Percentiles rank a stretch among this genome's conserved stretches.
phyloP scores from a whole-genome alignment of 768 basidiomycete species.

The Candolleomyces eurysporus region DNA sequence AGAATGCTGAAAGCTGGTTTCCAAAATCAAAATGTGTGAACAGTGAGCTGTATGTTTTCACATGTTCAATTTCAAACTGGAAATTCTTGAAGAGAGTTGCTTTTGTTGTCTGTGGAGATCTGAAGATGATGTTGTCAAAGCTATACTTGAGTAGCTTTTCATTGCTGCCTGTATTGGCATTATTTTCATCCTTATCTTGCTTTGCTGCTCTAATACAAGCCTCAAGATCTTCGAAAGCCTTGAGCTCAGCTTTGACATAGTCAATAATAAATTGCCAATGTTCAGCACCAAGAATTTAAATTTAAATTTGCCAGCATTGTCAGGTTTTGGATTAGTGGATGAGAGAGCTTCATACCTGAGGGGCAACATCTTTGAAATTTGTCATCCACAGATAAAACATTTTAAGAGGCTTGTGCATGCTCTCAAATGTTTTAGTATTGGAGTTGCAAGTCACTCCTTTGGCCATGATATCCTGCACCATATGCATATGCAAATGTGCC shows the following conservation, averaged over 20 bases:
- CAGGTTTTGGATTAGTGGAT: not conserved
- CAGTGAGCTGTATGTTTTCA: too few relatives aligned
- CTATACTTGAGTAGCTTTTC: not conserved
- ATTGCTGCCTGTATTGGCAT: not conserved
- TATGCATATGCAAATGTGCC: constrained; percentile 25
- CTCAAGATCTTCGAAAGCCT: not conserved
- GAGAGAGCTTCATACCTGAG: constrained; percentile 20
- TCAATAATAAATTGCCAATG: not conserved
- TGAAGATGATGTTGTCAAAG: not conserved
- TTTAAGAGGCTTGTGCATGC: constrained; percentile 25
- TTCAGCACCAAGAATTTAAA: not conserved
- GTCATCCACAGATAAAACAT: constrained; percentile 20
- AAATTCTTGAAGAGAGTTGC: too few relatives aligned
- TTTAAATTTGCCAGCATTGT: not conserved
- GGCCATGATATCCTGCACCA: constrained; percentile 25
- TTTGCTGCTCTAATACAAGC: not conserved
- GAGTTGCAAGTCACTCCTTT: constrained; percentile 30
- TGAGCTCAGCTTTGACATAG: not conserved
- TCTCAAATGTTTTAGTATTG: constrained; percentile 28
- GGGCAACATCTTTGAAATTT: constrained; percentile 29
- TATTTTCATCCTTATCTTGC: not conserved
- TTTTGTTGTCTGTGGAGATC: too few relatives aligned
- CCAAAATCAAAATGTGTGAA: too few relatives aligned
- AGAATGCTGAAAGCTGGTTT: too few relatives aligned
- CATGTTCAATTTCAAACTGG: too few relatives aligned